Base-by-base conservation (phyloP, 2,329 filamentous ascomycete genomes). In the Colletotrichum sp. region DNA sequence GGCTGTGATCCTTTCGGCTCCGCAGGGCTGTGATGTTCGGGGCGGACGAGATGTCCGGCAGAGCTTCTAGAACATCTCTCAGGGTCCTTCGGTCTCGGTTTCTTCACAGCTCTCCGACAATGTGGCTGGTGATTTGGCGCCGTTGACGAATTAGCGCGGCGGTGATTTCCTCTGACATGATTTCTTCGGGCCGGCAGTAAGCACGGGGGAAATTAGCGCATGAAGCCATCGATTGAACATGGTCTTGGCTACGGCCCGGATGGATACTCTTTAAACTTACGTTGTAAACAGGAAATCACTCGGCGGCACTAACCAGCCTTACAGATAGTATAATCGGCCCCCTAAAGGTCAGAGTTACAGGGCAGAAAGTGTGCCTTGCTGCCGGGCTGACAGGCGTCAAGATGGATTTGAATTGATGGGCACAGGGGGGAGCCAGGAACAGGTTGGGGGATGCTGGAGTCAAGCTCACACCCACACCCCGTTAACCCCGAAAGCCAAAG, bases 31-130 rank as follows among this genome's bases (percentile, higher is more conserved):
- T 68, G 55, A 24, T n/a, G n/a, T 16, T 71, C 24, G 26, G 28
- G 18, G n/a, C 21, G 16, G 64, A 48, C 48, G 24, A 13, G 28
- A 10, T 4, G 10, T 12, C 10, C 21, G 52, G 16, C 26, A 52
- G n/a, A 59, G 32, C 64, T 72, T 72, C 55, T 67, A 63, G 71
- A 68, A 72, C 10, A n/a, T 8, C 18, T 68, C 28, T 60, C 34
- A 26, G 70, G 34, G 28, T 61, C 28, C n/a, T 39, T 72, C 55
- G 71, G 63, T 68, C 26, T 72, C 70, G 70, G 70, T 68, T 72
- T 72, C 48, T 18, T 66, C 14, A 57, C 24, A 55, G 10, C 26
- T 71, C 32, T 59, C 63, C 63, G 63, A 32, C 32, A 14, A 10
- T 30, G 63, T 30, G 26, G 48, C 52, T 72, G 39, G 48, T 43